A percentile compares a stretch with the other conserved stretches of the same genome.
Evolutionary conservation across 1,139 yeast genomes (phyloP).

Genomic region (Kodamaea sp.): DNA sequence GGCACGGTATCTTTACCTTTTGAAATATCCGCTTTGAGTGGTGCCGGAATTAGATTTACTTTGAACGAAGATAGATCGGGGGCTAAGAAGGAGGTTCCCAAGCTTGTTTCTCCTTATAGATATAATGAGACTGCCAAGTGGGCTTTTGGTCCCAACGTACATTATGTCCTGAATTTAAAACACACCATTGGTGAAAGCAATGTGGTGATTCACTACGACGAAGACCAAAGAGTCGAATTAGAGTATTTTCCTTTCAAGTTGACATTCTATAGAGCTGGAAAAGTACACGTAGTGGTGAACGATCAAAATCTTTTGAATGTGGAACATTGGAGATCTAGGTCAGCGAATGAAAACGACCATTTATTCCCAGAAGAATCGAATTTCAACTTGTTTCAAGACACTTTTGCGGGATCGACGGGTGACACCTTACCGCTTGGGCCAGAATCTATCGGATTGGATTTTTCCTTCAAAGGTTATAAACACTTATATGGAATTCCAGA

Average conservation of each 20-base stretch:
- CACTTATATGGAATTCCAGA: constrained; percentile 93
- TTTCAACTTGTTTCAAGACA: constrained; percentile 60
- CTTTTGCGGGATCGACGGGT: constrained; percentile 56
- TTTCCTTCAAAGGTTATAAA: constrained; percentile 58
- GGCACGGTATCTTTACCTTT: constrained; percentile 51
- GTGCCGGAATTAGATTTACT: constrained; percentile 57
- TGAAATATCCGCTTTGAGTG: constrained; percentile 53
- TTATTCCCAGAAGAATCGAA: constrained; percentile 56
- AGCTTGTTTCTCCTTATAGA: constrained; percentile 40
- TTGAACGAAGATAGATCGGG: constrained; percentile 56
- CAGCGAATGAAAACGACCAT: constrained; percentile 34
- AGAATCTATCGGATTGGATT: constrained; percentile 82
- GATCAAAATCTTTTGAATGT: constrained; percentile 68
- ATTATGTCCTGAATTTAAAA: constrained; percentile 9
- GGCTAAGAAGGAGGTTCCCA: constrained; percentile 15
- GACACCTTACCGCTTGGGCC: constrained; percentile 83
- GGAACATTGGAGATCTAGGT: constrained; percentile 68
- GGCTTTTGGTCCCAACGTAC: constrained; percentile 45
- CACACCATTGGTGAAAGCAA: constrained; percentile 19
- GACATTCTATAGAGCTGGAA: constrained; percentile 44
- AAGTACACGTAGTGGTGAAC: constrained; percentile 59
- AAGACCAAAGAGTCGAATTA: constrained; percentile 41
- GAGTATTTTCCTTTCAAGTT: constrained; percentile 54
- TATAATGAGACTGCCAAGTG: constrained; percentile 63
- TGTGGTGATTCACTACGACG: constrained; percentile 39